A percentile compares a stretch with the other conserved stretches of the same genome.
phyloP scores from a whole-genome alignment of 768 basidiomycete species.

The Leccinum ochraceum region DNA sequence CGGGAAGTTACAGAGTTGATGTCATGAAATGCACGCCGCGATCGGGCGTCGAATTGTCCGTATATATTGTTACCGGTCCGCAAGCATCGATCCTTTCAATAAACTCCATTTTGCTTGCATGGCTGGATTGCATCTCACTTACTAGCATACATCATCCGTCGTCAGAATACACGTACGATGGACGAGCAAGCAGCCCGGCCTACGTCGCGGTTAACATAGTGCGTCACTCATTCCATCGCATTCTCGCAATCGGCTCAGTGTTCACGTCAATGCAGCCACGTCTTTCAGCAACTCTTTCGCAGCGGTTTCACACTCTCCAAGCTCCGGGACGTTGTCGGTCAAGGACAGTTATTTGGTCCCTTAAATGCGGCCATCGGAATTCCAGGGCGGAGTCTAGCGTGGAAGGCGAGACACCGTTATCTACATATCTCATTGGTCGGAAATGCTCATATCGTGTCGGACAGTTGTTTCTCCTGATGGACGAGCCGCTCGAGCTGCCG shows the following conservation, averaged over 20 bases:
- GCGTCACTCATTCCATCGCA: slow-evolving; percentile 10
- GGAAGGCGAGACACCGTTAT: slow-evolving; percentile 60
- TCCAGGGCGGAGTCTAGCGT: slow-evolving; percentile 77
- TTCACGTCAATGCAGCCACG: slow-evolving; percentile 32
- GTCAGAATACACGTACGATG: slow-evolving; percentile 16
- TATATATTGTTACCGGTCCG: neutral
- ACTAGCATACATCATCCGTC: neutral
- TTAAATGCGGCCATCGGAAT: slow-evolving; percentile 47
- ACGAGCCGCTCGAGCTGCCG: slow-evolving; percentile 62
- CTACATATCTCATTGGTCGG: slow-evolving; percentile 16
- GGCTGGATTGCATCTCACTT: neutral
- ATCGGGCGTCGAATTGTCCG: neutral
- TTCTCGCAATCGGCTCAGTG: neutral
- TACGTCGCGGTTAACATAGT: slow-evolving; percentile 26
- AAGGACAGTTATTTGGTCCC: slow-evolving; percentile 55
- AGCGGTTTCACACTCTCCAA: slow-evolving; percentile 58
- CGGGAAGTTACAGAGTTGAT: neutral
- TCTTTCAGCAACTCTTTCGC: slow-evolving; percentile 50
- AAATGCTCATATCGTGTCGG: slow-evolving; percentile 21
- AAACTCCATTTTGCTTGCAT: neutral
- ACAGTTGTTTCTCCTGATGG: slow-evolving; percentile 68
- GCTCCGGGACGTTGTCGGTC: slow-evolving; percentile 64
- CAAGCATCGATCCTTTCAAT: neutral
- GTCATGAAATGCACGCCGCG: neutral
- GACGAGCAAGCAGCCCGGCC: slow-evolving; percentile 29